Evolutionary conservation across 2,329 filamentous ascomycete genomes (phyloP).

Genomic region (Rhytidhysteron rufulum): DNA sequence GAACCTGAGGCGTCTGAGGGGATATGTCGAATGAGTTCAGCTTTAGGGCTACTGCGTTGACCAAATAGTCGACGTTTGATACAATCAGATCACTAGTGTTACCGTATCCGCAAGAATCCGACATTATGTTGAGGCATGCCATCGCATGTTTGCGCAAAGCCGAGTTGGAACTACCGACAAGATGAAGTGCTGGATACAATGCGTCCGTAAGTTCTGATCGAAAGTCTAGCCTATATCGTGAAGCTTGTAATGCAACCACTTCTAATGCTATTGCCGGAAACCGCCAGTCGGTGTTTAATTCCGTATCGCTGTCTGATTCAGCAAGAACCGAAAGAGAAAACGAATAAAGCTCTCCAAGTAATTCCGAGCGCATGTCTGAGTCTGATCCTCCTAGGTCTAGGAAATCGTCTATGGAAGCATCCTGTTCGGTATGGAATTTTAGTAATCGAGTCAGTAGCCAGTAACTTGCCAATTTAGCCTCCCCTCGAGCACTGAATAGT

Average conservation of each 20-base stretch:
- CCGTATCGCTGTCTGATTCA: conserved; percentile 28
- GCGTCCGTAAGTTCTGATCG: conserved; percentile 84
- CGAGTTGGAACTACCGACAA: conserved; percentile 68
- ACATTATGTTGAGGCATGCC: conserved; percentile 75
- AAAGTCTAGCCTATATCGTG: conserved; percentile 64
- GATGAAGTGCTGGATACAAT: conserved; percentile 86
- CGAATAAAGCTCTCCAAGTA: conserved; percentile 63
- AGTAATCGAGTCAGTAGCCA: conserved; percentile 77
- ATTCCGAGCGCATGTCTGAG: conserved; percentile 19
- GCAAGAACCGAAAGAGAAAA: conserved; percentile 63
- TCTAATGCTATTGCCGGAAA: conserved; percentile 78
- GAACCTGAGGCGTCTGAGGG: conserved; percentile 82
- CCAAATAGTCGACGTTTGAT: conserved; percentile 91
- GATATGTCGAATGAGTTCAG: conserved; percentile 91
- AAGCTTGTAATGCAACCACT: conserved; percentile 71
- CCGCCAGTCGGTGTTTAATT: conserved; percentile 59
- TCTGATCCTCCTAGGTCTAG: conserved; percentile 49
- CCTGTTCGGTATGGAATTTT: conserved; percentile 52
- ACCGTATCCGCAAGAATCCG: conserved; percentile 67
- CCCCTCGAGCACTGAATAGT: conserved; percentile 55
- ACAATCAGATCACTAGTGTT: conserved; percentile 77
- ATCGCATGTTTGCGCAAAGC: conserved; percentile 77
- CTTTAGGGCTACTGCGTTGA: conserved; percentile 85
- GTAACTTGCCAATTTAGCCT: conserved; percentile 64
- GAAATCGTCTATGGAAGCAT: conserved; percentile 61